Evolutionary conservation across 768 basidiomycete genomes (phyloP), one percentile per base, ranked within the genome.

Genomic region (Dacryopinax spathularia): DNA sequence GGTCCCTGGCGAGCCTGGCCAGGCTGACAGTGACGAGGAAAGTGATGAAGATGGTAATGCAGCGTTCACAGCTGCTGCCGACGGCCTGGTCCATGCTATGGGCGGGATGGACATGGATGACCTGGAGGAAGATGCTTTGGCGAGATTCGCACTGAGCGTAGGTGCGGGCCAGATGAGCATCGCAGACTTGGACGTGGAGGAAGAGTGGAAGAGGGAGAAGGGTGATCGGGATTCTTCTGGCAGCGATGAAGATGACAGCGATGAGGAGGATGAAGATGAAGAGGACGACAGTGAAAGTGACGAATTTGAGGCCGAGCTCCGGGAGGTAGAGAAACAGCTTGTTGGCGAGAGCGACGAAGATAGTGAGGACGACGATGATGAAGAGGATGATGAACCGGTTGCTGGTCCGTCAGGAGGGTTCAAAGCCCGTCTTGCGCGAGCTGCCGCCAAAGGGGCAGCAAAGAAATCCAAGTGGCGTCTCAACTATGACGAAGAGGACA

Each of bases 51-150:
- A 74, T 9, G 65, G 33, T 44, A 4, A 1, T n/a, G n/a, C n/a
- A 43, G 35, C n/a, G 61, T 31, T 33, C 34, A 44, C 66, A 41
- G 60, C 66, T 22, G 60, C 48, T 36, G 37, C 60, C 39, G 64
- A 67, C 36, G 60, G 62, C 37, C 33, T 60, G 35, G 43, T 22
- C 59, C 61, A 66, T n/a, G 44, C 65, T 69, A 69, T 63, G 66
- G 69, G 64, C 6, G 25, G 13, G 13, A 70, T 70, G 71, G 72
- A 70, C 61, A 65, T 72, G 43, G 63, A 44, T 69, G 72, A 65
- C 63, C 65, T 20, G 5, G 59, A 37, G 20, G 63, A 69, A 16
- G 76, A 77, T 60, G 70, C 48, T 6, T 15, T 31, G 22, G 25
- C 48, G 48, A 13, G 48, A 29, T 56, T 56, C 31, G 48, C 48